Evolutionary conservation across 2,329 filamentous ascomycete genomes (phyloP).

Genomic region (Curvularia verruculosa): DNA sequence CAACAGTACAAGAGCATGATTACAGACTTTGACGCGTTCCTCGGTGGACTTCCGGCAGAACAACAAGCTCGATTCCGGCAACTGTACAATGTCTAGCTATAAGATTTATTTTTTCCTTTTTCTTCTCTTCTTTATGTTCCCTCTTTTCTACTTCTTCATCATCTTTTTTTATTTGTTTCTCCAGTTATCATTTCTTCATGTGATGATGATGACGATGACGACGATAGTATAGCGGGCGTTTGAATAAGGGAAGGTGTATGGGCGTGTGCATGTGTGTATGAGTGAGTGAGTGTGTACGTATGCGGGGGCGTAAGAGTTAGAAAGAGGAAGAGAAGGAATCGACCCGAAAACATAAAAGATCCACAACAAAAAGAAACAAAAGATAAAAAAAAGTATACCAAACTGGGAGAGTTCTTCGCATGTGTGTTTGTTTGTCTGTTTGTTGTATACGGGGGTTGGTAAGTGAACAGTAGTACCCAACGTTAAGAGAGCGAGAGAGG

Average conservation of each 20-base stretch:
- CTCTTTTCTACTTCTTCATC: background rate
- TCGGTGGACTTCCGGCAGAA: constrained; percentile 53
- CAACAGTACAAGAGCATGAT: constrained; percentile 62
- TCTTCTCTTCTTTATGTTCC: too few species aligned
- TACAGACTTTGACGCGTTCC: constrained; percentile 59
- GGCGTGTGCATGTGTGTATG: constrained; percentile 15
- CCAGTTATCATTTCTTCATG: constrained; percentile 26
- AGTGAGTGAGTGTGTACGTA: constrained; percentile 24
- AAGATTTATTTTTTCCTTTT: background rate
- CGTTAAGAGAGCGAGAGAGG: background rate
- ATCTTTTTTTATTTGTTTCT: too few species aligned
- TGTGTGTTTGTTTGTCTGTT: too few species aligned
- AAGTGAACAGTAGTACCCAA: too few species aligned
- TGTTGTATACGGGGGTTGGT: too few species aligned
- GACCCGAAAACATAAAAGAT: too few species aligned
- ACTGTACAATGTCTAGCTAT: constrained; percentile 47
- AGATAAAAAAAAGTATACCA: constrained; percentile 28
- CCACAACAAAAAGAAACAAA: too few species aligned
- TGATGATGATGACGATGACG: too few species aligned
- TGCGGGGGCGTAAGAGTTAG: too few species aligned
- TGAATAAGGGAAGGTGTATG: constrained; percentile 23
- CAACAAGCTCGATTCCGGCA: constrained; percentile 53
- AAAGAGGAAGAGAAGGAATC: too few species aligned
- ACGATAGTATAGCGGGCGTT: constrained; percentile 40
- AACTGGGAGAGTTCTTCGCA: constrained; percentile 15